These are phyloP conservation scores for Lactifluus pinguis DNA, from an alignment of 768 basidiomycete genomes.

Conservation along the genomic window DNA sequence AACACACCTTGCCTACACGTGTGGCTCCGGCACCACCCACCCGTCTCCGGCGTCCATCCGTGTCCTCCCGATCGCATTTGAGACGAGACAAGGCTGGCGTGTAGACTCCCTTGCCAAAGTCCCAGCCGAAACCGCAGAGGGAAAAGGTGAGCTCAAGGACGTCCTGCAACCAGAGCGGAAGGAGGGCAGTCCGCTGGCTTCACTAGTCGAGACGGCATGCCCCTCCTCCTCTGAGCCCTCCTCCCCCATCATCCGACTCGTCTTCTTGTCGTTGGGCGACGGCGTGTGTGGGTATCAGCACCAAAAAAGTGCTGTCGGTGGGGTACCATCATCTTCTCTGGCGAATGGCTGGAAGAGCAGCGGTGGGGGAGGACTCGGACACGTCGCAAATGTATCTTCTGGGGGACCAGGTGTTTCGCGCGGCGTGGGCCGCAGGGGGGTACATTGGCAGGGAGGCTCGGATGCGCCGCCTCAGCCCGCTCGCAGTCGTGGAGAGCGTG, in stretches of 20 bases:
- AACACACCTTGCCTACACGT: conserved; percentile 24
- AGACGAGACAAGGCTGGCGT: conserved; percentile 31
- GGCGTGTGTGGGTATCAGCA: background rate
- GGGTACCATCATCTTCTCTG: too few species aligned
- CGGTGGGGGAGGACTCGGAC: too few species aligned
- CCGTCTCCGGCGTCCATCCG: conserved; percentile 24
- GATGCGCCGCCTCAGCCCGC: too few species aligned
- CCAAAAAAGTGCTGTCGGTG: too few species aligned
- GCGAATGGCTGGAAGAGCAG: too few species aligned
- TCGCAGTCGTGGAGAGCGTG: too few species aligned
- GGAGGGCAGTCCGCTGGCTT: conserved; percentile 5
- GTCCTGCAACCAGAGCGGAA: conserved; percentile 48
- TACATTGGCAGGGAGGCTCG: too few species aligned
- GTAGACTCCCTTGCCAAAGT: conserved; percentile 50
- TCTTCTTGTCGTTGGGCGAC: background rate
- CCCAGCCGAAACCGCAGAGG: conserved; percentile 59
- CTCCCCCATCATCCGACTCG: conserved; percentile 2
- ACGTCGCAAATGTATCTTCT: too few species aligned
- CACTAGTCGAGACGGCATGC: too few species aligned
- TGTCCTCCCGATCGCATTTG: conserved; percentile 11
- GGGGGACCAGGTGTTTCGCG: too few species aligned
- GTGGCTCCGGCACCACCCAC: conserved; percentile 3
- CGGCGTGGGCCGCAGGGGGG: too few species aligned
- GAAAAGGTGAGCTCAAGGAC: conserved; percentile 51
- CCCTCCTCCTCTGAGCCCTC: too few species aligned